Conservation (phyloP, 2,329 filamentous ascomycete species). For the Ophiostoma sp. region DNA sequence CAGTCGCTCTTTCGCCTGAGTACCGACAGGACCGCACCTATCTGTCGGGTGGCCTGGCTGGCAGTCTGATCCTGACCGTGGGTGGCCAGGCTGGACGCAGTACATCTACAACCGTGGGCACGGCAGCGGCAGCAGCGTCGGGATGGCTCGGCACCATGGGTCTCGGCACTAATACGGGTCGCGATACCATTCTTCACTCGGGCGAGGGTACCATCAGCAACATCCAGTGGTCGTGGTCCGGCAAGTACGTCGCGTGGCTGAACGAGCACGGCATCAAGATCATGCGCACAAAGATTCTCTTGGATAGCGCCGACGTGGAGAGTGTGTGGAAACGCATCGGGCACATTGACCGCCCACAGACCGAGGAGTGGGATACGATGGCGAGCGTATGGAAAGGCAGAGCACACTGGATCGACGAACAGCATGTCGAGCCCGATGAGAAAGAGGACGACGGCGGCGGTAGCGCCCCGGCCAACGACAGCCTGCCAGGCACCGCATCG, state of each 20-base stretch:
- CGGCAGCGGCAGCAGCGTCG: conserved; percentile 75
- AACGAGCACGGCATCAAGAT: conserved; percentile 98
- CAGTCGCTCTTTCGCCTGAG: conserved; percentile 89
- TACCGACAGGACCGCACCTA: conserved; percentile 87
- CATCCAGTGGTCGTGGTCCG: conserved; percentile 91
- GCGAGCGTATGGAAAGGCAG: conserved; percentile 90
- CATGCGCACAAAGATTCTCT: conserved; percentile 81
- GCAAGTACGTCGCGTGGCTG: conserved; percentile 88
- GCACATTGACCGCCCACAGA: conserved; percentile 82
- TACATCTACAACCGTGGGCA: conserved; percentile 79
- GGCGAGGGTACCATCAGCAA: conserved; percentile 87
- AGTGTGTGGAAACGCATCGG: conserved; percentile 92
- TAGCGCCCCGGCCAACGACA: conserved; percentile 15
- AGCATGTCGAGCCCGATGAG: conserved; percentile 68
- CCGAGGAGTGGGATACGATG: conserved; percentile 91
- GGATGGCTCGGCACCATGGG: conserved; percentile 91
- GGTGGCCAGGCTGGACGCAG: conserved; percentile 75
- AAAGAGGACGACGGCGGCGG: conserved; percentile 34
- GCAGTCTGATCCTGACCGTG: conserved; percentile 77
- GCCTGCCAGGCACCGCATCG: conserved; percentile 29
- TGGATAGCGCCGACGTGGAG: conserved; percentile 70
- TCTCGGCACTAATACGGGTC: conserved; percentile 68
- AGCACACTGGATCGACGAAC: conserved; percentile 88
- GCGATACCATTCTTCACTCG: conserved; percentile 80
- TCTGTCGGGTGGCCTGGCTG: conserved; percentile 82